Evolutionary conservation across 805 yeast genomes (phyloP).

Genomic region (Priceomyces castillae): DNA sequence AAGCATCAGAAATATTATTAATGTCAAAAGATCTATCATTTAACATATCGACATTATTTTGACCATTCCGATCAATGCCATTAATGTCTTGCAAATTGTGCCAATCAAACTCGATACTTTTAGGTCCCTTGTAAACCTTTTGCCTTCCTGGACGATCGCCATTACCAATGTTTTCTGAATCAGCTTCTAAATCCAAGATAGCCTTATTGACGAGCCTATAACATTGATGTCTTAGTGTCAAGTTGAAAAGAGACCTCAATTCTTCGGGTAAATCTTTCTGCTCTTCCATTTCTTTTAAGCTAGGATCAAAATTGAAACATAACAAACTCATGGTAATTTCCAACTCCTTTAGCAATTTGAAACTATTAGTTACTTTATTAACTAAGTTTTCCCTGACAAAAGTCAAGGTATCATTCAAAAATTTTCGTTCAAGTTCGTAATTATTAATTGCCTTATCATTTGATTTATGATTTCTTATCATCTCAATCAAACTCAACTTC

Average conservation of each 20-base stretch:
- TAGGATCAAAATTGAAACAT: conserved; percentile 46
- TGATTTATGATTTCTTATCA: conserved; percentile 56
- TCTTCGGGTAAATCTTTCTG: conserved; percentile 51
- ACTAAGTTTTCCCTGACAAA: conserved; percentile 65
- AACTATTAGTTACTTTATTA: conserved; percentile 56
- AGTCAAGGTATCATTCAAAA: conserved; percentile 50
- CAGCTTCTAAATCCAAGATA: conserved; percentile 41
- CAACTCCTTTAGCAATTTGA: conserved; percentile 62
- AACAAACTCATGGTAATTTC: conserved; percentile 83
- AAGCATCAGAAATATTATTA: conserved; percentile 5
- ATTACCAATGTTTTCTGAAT: conserved; percentile 8
- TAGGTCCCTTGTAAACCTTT: conserved; percentile 19
- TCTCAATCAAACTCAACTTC: conserved; percentile 73
- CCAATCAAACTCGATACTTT: conserved; percentile 20
- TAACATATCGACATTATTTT: conserved; percentile 1
- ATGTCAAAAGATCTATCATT: conserved; percentile 3
- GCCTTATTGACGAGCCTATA: conserved; percentile 70
- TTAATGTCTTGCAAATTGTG: conserved; percentile 17
- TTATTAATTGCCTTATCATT: conserved; percentile 8
- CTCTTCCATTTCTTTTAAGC: conserved; percentile 26
- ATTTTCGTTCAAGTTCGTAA: conserved; percentile 41
- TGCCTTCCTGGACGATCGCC: conserved; percentile 4
- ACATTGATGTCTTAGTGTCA: conserved; percentile 60
- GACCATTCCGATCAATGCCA: conserved; percentile 9
- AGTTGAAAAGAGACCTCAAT: conserved; percentile 54